Conservation (phyloP, 495 filamentous ascomycete genomes). For the Parachaetomium inaequale region DNA sequence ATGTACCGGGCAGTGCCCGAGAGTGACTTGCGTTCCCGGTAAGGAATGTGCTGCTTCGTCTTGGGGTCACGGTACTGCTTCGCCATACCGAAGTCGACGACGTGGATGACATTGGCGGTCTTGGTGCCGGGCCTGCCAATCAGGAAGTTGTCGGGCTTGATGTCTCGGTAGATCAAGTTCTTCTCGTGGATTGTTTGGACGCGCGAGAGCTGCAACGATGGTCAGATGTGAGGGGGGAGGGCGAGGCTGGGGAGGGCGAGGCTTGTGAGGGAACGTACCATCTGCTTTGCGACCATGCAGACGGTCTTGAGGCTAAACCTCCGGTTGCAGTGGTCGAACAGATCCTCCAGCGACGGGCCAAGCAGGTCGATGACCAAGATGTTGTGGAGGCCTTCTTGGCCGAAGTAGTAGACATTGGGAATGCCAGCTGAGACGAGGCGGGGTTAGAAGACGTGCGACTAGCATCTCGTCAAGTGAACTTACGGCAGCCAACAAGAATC, state of each 20-base stretch:
- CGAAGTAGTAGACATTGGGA: conserved; percentile 99
- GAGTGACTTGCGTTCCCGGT: conserved; percentile 94
- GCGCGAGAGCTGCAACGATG: conserved; percentile 63
- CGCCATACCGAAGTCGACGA: conserved; percentile 99
- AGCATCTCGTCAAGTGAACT: conserved; percentile 44
- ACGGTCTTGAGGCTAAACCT: conserved; percentile 96
- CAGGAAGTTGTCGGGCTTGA: conserved; percentile 99
- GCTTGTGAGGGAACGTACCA: conserved; percentile 59
- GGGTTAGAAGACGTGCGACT: conserved; percentile 11
- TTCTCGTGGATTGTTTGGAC: conserved; percentile 99
- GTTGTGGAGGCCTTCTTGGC: conserved; percentile 98
- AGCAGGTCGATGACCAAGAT: conserved; percentile 98
- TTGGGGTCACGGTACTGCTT: conserved; percentile 99
- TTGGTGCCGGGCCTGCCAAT: conserved; percentile 93
- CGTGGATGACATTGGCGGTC: conserved; percentile 94
- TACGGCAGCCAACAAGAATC: conserved; percentile 97
- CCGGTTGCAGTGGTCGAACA: conserved; percentile 96
- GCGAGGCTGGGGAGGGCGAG: neutral
- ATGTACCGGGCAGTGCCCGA: conserved; percentile 98
- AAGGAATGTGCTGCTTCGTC: conserved; percentile 99
- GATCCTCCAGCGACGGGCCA: conserved; percentile 91
- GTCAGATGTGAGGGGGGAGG: neutral
- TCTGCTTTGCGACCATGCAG: conserved; percentile 99
- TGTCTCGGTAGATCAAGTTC: conserved; percentile 98
- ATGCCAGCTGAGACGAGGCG: conserved; percentile 68